Conservation (phyloP, 148 eudicot genomes). For the Diospyros kaki region DNA sequence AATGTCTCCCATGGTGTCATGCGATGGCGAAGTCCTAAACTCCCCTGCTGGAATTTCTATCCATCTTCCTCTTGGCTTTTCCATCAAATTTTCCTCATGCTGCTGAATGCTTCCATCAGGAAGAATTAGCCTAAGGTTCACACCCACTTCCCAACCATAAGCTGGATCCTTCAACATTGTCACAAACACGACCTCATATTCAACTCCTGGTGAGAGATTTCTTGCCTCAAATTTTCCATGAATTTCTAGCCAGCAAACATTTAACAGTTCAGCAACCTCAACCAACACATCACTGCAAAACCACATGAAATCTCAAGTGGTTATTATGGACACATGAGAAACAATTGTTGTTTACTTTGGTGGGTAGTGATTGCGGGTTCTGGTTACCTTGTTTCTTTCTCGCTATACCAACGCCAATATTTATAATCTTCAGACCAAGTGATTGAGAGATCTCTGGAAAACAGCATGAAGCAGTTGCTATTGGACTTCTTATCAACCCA, state of each 20-base stretch:
- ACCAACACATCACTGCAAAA: conserved; percentile 41
- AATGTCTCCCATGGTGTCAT: conserved; percentile 32
- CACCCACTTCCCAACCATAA: conserved; percentile 66
- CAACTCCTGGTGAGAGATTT: conserved; percentile 39
- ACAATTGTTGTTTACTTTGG: background rate
- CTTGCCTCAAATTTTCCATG: conserved; percentile 47
- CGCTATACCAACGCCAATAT: conserved; percentile 50
- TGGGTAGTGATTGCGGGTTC: background rate
- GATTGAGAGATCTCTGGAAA: conserved; percentile 50
- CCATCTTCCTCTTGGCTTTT: conserved; percentile 58
- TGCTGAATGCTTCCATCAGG: conserved; percentile 59
- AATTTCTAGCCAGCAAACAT: conserved; percentile 74
- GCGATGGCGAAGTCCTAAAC: conserved; percentile 21
- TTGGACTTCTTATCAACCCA: conserved; percentile 54
- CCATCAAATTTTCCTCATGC: conserved; percentile 41
- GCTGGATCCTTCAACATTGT: conserved; percentile 46
- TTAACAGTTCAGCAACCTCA: conserved; percentile 45
- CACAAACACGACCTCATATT: conserved; percentile 46
- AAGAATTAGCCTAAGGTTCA: conserved; percentile 53
- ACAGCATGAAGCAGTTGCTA: conserved; percentile 56
- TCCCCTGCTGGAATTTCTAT: conserved; percentile 55
- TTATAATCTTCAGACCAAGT: conserved; percentile 52
- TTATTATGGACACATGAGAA: background rate
- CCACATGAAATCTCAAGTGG: no score
- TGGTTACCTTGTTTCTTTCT: conserved; percentile 44